Evolutionary conservation across 2,329 filamentous ascomycete genomes (phyloP).

Genomic region (Xylariaceae sp.): DNA sequence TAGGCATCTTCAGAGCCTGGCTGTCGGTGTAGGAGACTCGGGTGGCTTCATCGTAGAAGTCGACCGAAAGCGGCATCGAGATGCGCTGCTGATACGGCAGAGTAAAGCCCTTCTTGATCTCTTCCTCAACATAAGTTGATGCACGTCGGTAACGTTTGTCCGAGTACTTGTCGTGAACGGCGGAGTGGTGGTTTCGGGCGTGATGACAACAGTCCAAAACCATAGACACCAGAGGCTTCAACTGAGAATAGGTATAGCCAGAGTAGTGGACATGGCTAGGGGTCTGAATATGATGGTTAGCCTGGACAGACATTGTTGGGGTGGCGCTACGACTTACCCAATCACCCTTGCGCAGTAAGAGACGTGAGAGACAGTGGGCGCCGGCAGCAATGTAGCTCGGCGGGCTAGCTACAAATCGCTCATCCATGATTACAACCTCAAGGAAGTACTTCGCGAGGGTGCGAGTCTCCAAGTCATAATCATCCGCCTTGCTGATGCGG

Average conservation of each 20-base stretch:
- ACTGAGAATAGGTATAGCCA: constrained; percentile 83
- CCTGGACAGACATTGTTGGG: constrained; percentile 30
- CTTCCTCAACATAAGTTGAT: constrained; percentile 73
- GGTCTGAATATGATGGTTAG: constrained; percentile 50
- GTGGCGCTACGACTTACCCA: constrained; percentile 66
- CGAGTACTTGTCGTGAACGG: constrained; percentile 89
- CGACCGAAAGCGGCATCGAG: constrained; percentile 10
- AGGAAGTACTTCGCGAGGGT: constrained; percentile 98
- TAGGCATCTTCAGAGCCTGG: constrained; percentile 25
- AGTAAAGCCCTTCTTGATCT: constrained; percentile 62
- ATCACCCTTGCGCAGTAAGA: constrained; percentile 85
- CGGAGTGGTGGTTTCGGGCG: constrained; percentile 76
- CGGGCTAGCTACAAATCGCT: constrained; percentile 88
- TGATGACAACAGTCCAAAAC: constrained; percentile 86
- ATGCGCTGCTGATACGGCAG: constrained; percentile 40
- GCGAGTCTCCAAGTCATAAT: constrained; percentile 92
- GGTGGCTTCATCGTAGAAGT: constrained; percentile 15
- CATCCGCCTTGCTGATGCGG: constrained; percentile 96
- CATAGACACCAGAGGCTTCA: constrained; percentile 72
- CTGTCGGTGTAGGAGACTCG: constrained; percentile 7
- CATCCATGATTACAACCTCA: constrained; percentile 95
- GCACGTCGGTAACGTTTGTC: constrained; percentile 85
- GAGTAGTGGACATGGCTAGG: constrained; percentile 87
- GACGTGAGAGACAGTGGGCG: constrained; percentile 84
- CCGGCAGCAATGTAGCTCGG: constrained; percentile 90